Conservation (phyloP, 73 alveolate genomes). For the Tetrahymena malaccensis region DNA sequence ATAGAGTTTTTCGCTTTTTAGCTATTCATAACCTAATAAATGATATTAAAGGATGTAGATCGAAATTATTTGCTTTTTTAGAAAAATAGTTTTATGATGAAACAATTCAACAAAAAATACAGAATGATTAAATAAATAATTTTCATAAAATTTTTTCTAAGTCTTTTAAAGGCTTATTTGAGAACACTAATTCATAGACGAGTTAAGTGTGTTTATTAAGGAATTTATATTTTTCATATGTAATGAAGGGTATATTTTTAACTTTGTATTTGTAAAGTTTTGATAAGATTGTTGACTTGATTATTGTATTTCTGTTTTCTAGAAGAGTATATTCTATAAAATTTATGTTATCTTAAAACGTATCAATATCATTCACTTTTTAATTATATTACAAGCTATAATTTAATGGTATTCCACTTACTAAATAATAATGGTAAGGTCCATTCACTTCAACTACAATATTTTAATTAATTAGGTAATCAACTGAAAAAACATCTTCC, state of each 20-base stretch:
- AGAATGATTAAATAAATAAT: too few relatives aligned
- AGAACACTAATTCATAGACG: background rate
- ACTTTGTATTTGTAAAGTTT: background rate
- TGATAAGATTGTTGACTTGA: background rate
- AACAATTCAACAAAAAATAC: background rate
- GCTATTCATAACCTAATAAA: too few relatives aligned
- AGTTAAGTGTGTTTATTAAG: background rate
- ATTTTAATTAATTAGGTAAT: background rate
- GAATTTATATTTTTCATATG: background rate
- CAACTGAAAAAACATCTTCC: background rate
- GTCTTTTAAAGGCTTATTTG: background rate
- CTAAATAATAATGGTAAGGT: background rate
- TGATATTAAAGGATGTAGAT: too few relatives aligned
- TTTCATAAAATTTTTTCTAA: background rate
- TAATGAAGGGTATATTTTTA: background rate
- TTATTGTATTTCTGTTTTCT: background rate
- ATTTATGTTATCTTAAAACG: background rate
- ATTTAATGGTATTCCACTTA: background rate
- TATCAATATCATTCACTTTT: background rate
- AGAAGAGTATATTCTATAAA: background rate
- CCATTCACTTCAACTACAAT: background rate
- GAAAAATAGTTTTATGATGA: background rate
- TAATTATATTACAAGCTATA: background rate
- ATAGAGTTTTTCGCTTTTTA: too few relatives aligned
- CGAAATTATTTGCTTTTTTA: too few relatives aligned